phyloP scores from a whole-genome alignment of 768 basidiomycete species.

The Trametes meyenii region DNA sequence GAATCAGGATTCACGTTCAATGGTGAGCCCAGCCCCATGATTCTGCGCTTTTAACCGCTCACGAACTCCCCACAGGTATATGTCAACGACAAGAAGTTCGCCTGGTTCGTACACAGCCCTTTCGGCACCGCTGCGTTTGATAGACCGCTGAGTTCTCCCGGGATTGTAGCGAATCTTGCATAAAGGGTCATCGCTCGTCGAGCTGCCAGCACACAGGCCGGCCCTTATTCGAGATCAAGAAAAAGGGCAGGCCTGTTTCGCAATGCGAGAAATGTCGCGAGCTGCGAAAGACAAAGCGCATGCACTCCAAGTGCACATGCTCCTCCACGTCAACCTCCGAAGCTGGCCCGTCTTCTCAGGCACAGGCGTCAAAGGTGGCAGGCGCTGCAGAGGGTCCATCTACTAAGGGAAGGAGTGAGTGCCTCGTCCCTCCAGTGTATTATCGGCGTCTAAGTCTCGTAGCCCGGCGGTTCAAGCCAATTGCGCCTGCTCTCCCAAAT shows the following conservation, averaged over 20 bases:
- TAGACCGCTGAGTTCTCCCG: constrained; percentile 20
- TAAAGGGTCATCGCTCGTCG: constrained; percentile 93
- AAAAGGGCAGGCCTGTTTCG: constrained; percentile 89
- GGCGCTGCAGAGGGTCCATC: not conserved
- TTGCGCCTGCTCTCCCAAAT: constrained; percentile 72
- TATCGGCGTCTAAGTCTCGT: not conserved
- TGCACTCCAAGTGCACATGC: constrained; percentile 85
- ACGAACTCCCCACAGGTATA: constrained; percentile 50
- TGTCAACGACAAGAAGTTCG: constrained; percentile 73
- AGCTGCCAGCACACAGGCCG: constrained; percentile 85
- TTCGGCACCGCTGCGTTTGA: not conserved
- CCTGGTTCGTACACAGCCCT: constrained; percentile 55
- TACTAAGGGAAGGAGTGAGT: constrained; percentile 43
- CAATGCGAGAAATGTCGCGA: constrained; percentile 88
- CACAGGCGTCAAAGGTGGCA: not conserved
- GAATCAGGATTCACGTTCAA: constrained; percentile 3
- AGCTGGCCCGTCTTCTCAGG: constrained; percentile 12
- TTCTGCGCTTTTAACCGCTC: not conserved
- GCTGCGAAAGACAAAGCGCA: constrained; percentile 74
- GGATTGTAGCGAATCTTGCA: constrained; percentile 77
- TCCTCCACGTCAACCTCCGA: constrained; percentile 28
- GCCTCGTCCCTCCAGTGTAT: not conserved
- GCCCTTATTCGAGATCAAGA: constrained; percentile 91
- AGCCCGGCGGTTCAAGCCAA: constrained; percentile 73
- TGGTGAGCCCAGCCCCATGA: constrained; percentile 8